Evolutionary conservation across 2,329 filamentous ascomycete genomes (phyloP).

Genomic region (Fusarium sp.): DNA sequence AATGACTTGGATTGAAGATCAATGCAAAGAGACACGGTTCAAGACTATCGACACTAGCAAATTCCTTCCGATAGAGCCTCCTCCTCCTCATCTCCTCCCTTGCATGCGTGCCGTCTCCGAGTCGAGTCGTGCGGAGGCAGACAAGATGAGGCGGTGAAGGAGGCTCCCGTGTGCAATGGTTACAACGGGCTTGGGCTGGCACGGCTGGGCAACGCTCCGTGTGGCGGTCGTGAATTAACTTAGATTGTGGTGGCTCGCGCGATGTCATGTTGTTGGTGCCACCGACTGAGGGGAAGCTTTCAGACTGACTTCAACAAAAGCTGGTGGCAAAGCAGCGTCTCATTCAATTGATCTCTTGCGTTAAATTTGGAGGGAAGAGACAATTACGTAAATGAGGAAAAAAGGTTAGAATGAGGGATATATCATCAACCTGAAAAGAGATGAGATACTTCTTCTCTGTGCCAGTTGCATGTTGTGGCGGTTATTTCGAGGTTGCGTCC

Average conservation of each 20-base stretch:
- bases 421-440: slow-evolving; percentile 12
- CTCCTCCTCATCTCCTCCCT: not conserved
- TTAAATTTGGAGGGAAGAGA: slow-evolving; percentile 29
- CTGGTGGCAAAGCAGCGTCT: slow-evolving; percentile 6
- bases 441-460: slow-evolving; percentile 20
- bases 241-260: slow-evolving; percentile 30
- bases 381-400: slow-evolving; percentile 37
- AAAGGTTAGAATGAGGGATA: slow-evolving; percentile 38
- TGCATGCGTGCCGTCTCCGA: not conserved
- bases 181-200: slow-evolving; percentile 1
- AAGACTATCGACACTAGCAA: not conserved
- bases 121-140: slow-evolving; percentile 23
- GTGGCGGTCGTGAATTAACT: slow-evolving; percentile 19
- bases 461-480: slow-evolving; percentile 28
- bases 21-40: not conserved
- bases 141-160: slow-evolving; percentile 34
- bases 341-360: slow-evolving; percentile 7
- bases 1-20: not conserved
- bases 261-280: slow-evolving; percentile 27
- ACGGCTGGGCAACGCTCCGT: not conserved
- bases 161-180: slow-evolving; percentile 15
- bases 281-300: slow-evolving; percentile 1
- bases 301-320: slow-evolving; percentile 1
- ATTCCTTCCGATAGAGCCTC: not conserved
- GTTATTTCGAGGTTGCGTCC: slow-evolving; percentile 15